Evolutionary conservation across 768 basidiomycete species (phyloP), one percentile per base, ranked within the genome.

Genomic region (Leccinellum luteum): DNA sequence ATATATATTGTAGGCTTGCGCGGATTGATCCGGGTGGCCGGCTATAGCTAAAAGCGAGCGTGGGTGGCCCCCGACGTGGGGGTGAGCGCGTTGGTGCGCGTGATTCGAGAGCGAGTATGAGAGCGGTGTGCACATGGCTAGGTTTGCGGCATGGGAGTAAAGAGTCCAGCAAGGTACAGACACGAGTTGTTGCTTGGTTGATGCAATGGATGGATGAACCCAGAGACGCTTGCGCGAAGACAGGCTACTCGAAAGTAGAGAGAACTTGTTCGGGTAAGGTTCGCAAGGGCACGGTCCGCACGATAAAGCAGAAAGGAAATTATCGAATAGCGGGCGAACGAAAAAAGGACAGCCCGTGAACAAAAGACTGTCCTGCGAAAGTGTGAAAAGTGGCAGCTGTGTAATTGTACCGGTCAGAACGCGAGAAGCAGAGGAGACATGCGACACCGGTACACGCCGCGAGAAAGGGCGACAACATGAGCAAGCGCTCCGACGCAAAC

Each of bases 361-460:
- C 56, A 65, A 64, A 55, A 54, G 64, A 61, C 58, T 60, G 65
- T 48, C 61, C 61, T 34, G 43, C 52, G 62, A 64, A 67, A 60
- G 65, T 49, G 63, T 56, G 58, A 61, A 68, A 67, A 64, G 59
- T 44, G 63, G 63, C 58, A 58, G 63, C 68, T 72, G 68, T 60
- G 64, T 63, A 61, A 54, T 58, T 52, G 67, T 58, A 61, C 60
- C 27, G 31, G 73, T 74, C 67, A 73, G 69, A 69, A 68, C 54
- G 56, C 57, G 68, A 64, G 58, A 73, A 70, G 70, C 63, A 69
- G 55, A 59, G 61, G 60, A 49, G 52, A 61, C 48, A 58, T 60
- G 64, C 59, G 52, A 70, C 66, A 63, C 61, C 69, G 68, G 58
- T 65, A 66, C 68, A 70, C 60, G 68, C 64, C 66, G 64, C 44